Percentiles rank a stretch among this genome's conserved stretches.
Evolutionary conservation across 768 basidiomycete species (phyloP).

Genomic region (Lactarius trivialis): DNA sequence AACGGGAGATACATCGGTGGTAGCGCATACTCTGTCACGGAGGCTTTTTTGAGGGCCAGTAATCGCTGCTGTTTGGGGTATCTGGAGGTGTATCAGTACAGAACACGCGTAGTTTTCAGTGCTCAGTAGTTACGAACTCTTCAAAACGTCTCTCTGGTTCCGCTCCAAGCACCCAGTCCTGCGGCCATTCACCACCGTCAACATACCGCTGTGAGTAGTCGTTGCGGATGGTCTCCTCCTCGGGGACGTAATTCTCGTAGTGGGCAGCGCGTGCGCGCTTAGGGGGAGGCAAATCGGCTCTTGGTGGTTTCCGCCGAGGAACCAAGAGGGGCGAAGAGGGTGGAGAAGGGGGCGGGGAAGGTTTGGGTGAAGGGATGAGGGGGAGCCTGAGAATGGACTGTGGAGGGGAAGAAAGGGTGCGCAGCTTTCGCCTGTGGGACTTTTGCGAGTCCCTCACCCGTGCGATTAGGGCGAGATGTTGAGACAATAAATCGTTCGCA

Average conservation of each 20-base stretch:
- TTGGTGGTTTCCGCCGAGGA: constrained; percentile 35
- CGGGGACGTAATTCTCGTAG: constrained; percentile 79
- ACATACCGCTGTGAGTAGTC: constrained; percentile 92
- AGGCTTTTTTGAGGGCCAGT: constrained; percentile 72
- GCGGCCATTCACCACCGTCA: constrained; percentile 87
- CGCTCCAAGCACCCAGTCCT: constrained; percentile 87
- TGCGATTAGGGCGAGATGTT: constrained; percentile 52
- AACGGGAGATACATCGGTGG: constrained; percentile 68
- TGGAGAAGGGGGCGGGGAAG: constrained; percentile 43
- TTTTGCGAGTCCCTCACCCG: constrained; percentile 53
- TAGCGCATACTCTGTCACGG: constrained; percentile 62
- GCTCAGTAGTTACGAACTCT: constrained; percentile 65
- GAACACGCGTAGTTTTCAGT: neutral
- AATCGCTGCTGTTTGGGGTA: constrained; percentile 92
- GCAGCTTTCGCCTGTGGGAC: constrained; percentile 49
- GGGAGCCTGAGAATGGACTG: constrained; percentile 26
- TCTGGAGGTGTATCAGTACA: constrained; percentile 37
- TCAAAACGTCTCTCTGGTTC: constrained; percentile 84
- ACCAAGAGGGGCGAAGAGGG: constrained; percentile 37
- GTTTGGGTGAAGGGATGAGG: constrained; percentile 34
- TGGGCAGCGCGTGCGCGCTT: constrained; percentile 66
- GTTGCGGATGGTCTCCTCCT: constrained; percentile 95
- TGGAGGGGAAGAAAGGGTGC: constrained; percentile 48
- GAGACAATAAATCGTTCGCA: constrained; percentile 58
- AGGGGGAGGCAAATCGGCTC: constrained; percentile 53